Percentiles rank a stretch among this genome's conserved stretches.
phyloP scores from a whole-genome alignment of 1,284 basidiomycete genomes.

The Boletus smithii region DNA sequence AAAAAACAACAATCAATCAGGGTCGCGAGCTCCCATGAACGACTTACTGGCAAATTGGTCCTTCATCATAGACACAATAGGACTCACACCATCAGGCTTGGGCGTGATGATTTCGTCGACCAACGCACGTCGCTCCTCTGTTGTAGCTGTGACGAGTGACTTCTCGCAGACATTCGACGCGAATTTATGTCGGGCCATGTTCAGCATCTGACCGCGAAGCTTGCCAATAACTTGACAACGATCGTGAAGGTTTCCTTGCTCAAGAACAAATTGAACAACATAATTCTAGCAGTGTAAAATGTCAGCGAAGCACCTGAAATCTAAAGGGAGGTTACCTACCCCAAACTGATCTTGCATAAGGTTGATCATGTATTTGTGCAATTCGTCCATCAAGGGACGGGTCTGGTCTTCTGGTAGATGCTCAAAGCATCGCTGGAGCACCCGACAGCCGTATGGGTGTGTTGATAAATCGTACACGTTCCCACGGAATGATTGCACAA shows the following conservation, averaged over 20 bases:
- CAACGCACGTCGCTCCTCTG: conserved; percentile 61
- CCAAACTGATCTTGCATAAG: conserved; percentile 90
- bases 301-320: conserved; percentile 2
- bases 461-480: conserved; percentile 84
- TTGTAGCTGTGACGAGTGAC: conserved; percentile 68
- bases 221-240: conserved; percentile 65
- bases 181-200: conserved; percentile 89
- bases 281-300: conserved; percentile 67
- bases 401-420: conserved; percentile 71
- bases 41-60: conserved; percentile 85
- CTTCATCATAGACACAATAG: conserved; percentile 81
- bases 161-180: conserved; percentile 98
- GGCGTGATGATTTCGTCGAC: conserved; percentile 79
- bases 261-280: conserved; percentile 92
- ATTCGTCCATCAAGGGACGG: conserved; percentile 78
- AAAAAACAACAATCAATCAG: conserved; percentile 6
- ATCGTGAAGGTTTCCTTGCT: conserved; percentile 74
- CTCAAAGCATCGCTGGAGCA: conserved; percentile 92
- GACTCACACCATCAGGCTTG: conserved; percentile 59
- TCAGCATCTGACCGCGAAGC: conserved; percentile 76
- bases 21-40: not conserved
- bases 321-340: conserved; percentile 42
- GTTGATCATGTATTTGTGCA: conserved; percentile 68
- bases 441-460: conserved; percentile 94
- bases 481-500: conserved; percentile 77